phyloP scores from a whole-genome alignment of 2,329 filamentous ascomycete species.

The Calonectria multiphialidica region DNA sequence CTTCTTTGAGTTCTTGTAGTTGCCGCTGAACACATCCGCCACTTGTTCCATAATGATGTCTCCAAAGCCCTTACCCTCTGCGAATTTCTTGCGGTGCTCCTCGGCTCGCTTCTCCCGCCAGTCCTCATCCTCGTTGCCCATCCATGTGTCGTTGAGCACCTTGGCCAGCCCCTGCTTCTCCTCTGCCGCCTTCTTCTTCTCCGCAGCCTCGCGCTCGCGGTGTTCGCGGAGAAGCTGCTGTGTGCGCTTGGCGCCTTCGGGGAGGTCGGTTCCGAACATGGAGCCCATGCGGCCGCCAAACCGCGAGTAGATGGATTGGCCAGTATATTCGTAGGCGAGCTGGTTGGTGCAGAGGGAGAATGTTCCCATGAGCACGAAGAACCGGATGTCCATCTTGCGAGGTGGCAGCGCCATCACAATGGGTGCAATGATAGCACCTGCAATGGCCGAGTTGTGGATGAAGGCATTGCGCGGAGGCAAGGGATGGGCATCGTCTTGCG shows the following conservation, averaged over 20 bases:
- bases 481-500: constrained; percentile 42
- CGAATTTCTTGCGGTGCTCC: constrained; percentile 65
- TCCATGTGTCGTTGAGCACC: constrained; percentile 65
- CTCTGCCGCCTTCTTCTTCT: constrained; percentile 42
- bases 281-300: constrained; percentile 57
- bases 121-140: constrained; percentile 67
- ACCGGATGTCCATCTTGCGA: constrained; percentile 63
- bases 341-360: constrained; percentile 67
- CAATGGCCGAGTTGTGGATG: constrained; percentile 62
- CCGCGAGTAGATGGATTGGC: constrained; percentile 63
- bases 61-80: constrained; percentile 67
- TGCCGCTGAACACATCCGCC: constrained; percentile 62
- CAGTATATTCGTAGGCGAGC: constrained; percentile 68
- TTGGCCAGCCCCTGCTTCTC: constrained; percentile 48
- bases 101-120: constrained; percentile 66
- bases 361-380: constrained; percentile 61
- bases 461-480: constrained; percentile 51
- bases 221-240: constrained; percentile 62
- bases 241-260: constrained; percentile 65
- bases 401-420: constrained; percentile 64
- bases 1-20: constrained; percentile 41
- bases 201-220: constrained; percentile 52
- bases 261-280: constrained; percentile 66
- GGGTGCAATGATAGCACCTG: constrained; percentile 60
- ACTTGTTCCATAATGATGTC: constrained; percentile 70